phyloP scores from a whole-genome alignment of 164 flowering plant species.

The Protea cynaroides region DNA sequence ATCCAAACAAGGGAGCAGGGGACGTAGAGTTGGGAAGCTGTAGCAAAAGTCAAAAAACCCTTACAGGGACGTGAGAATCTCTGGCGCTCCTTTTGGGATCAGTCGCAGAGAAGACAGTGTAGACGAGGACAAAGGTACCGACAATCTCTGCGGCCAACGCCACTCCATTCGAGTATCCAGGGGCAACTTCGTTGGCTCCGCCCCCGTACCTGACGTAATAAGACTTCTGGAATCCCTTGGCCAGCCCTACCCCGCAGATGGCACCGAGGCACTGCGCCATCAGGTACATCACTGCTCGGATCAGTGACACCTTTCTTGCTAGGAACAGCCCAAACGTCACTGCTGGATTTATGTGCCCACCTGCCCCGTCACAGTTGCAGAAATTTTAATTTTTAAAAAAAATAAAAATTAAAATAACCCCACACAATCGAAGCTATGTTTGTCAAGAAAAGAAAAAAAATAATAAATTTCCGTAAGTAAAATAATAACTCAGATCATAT shows the following conservation, averaged over 20 bases:
- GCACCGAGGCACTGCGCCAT: slow-evolving; percentile 62
- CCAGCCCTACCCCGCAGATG: slow-evolving; percentile 49
- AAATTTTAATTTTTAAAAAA: too few species aligned
- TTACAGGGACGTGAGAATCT: slow-evolving; percentile 62
- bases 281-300: slow-evolving; percentile 56
- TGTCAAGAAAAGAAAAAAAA: too few species aligned
- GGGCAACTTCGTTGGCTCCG: slow-evolving; percentile 42
- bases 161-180: slow-evolving; percentile 45
- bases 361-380: background rate
- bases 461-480: too few species aligned
- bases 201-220: slow-evolving; percentile 40
- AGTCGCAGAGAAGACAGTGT: slow-evolving; percentile 66
- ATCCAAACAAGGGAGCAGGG: too few species aligned
- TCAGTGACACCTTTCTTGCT: slow-evolving; percentile 51
- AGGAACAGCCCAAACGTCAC: slow-evolving; percentile 59
- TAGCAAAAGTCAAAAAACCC: too few species aligned
- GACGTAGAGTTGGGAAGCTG: too few species aligned
- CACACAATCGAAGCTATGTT: too few species aligned
- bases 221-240: slow-evolving; percentile 46
- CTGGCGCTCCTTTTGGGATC: slow-evolving; percentile 62
- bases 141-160: slow-evolving; percentile 60
- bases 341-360: slow-evolving; percentile 31
- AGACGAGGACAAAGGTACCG: slow-evolving; percentile 58
- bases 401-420: too few species aligned
- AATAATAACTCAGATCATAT: too few species aligned